Conservation (phyloP, 441 rosid species). For the Gossypium gossypioides region DNA sequence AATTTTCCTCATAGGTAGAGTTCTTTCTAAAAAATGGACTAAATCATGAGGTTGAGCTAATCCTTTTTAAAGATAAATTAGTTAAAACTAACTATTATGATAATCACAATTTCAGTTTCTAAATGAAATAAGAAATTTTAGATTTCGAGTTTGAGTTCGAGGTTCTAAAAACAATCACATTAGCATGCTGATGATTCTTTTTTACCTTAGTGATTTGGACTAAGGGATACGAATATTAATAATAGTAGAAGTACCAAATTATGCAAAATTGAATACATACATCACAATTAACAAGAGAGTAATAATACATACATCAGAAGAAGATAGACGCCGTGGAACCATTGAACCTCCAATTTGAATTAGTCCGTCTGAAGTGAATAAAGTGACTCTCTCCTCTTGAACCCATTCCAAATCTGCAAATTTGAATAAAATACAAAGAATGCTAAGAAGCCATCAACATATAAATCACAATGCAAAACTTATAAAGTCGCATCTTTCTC, state of each 20-base stretch:
- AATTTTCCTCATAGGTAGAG: too few species aligned
- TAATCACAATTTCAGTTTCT: background rate
- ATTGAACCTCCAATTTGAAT: constrained; percentile 81
- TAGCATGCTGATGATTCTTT: background rate
- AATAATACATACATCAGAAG: constrained; percentile 43
- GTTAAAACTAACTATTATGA: background rate
- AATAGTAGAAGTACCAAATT: too few species aligned
- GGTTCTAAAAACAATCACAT: background rate
- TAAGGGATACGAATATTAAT: too few species aligned
- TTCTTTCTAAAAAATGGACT: too few species aligned
- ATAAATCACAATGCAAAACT: background rate
- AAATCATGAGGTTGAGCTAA: too few species aligned
- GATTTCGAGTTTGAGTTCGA: background rate
- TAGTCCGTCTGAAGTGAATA: constrained; percentile 83
- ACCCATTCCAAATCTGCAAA: constrained; percentile 64
- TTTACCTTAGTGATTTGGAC: too few species aligned
- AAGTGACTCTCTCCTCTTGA: constrained; percentile 67
- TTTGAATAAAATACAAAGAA: background rate
- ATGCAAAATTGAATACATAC: too few species aligned
- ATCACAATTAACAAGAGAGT: background rate
- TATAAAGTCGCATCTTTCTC: background rate
- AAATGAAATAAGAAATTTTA: background rate
- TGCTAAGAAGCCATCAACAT: background rate
- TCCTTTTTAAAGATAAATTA: too few species aligned
- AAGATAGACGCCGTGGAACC: constrained; percentile 54